phyloP scores from a whole-genome alignment of 2,329 filamentous ascomycete genomes.

The Niveomyces coronatus region DNA sequence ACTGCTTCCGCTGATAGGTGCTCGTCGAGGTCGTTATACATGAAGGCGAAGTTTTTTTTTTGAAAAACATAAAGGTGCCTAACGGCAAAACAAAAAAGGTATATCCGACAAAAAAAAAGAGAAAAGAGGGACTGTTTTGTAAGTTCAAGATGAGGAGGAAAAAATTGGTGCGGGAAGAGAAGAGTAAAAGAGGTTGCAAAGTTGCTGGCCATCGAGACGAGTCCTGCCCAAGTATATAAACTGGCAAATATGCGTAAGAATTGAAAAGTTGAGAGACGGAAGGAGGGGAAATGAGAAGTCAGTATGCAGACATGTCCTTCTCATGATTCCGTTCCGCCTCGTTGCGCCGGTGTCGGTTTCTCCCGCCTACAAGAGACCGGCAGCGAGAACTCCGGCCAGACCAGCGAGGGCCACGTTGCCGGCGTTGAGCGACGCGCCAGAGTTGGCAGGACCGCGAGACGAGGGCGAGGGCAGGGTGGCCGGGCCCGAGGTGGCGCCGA shows the following conservation, averaged over 20 bases:
- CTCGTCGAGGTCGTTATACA: conserved; percentile 11
- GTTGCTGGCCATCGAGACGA: neutral
- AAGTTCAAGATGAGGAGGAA: too few species aligned
- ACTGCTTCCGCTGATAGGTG: conserved; percentile 3
- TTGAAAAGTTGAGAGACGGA: too few species aligned
- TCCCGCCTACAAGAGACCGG: conserved; percentile 19
- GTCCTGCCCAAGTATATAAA: conserved; percentile 5
- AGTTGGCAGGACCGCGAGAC: conserved; percentile 25
- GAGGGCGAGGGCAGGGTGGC: conserved; percentile 17
- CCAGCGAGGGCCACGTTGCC: conserved; percentile 37
- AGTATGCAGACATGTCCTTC: neutral
- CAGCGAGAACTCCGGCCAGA: conserved; percentile 38
- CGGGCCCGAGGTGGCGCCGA: conserved; percentile 13
- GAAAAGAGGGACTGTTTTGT: too few species aligned
- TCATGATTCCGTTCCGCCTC: neutral
- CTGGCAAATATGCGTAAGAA: too few species aligned
- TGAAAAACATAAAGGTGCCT: conserved; percentile 10
- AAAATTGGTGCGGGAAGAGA: neutral
- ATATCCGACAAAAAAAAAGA: conserved; percentile 1
- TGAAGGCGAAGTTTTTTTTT: too few species aligned
- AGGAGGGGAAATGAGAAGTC: neutral
- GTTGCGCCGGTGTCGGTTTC: too few species aligned
- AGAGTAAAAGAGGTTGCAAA: neutral
- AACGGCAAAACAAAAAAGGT: conserved; percentile 5
- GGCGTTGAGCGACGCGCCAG: conserved; percentile 33